Evolutionary conservation across 176 grass and related monocot species (phyloP).

Genomic region (Ananas comosus): DNA sequence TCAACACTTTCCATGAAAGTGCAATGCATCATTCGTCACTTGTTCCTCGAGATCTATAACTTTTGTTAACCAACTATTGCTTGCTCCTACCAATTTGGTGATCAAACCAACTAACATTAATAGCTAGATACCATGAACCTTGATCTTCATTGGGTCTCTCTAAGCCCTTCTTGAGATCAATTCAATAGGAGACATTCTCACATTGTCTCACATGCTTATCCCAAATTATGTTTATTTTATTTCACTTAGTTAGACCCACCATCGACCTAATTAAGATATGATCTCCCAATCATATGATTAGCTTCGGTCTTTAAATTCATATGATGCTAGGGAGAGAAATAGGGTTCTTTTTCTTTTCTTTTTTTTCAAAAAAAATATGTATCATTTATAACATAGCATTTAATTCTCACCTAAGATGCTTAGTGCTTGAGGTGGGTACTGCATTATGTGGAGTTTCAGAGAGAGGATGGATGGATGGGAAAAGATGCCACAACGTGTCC

Average conservation of each 20-base stretch:
- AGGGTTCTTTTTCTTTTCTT: not conserved
- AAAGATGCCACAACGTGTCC: slow-evolving; percentile 40
- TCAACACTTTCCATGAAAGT: not conserved
- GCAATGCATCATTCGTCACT: not conserved
- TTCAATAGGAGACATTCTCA: slow-evolving; percentile 41
- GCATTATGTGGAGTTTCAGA: slow-evolving; percentile 15
- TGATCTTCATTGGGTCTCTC: not conserved
- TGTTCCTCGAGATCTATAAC: not conserved
- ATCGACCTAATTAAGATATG: not conserved
- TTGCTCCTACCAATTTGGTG: not conserved
- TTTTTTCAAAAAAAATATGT: not conserved
- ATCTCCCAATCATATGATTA: not conserved
- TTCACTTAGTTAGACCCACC: slow-evolving; percentile 26
- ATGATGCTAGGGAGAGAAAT: not conserved
- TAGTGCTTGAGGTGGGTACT: slow-evolving; percentile 25
- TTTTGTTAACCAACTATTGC: not conserved
- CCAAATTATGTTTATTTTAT: slow-evolving; percentile 9
- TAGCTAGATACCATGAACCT: not conserved
- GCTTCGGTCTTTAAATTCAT: not conserved
- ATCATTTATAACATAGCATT: slow-evolving; percentile 4
- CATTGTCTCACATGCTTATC: slow-evolving; percentile 49
- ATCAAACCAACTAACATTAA: not conserved
- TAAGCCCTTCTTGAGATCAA: not conserved
- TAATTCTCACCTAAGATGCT: slow-evolving; percentile 21
- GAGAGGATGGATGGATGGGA: slow-evolving; percentile 1